Evolutionary conservation across 2,329 filamentous ascomycete species (phyloP).

Genomic region (Aspergillus sp.): DNA sequence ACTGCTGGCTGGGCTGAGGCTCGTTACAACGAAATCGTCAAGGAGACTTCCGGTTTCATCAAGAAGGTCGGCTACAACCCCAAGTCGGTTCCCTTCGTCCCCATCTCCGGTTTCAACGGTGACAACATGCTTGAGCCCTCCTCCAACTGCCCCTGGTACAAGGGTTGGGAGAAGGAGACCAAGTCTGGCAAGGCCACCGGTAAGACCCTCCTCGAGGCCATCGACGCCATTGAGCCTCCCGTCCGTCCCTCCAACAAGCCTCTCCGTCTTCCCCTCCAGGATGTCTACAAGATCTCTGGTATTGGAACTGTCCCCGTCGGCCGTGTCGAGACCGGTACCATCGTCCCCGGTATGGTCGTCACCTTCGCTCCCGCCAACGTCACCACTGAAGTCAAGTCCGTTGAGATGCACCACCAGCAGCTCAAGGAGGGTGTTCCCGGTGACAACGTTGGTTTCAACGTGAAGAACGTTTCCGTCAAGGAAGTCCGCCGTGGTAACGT

Average conservation of each 20-base stretch:
- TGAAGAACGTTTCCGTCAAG: slow-evolving; percentile 99
- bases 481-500: slow-evolving; percentile 99
- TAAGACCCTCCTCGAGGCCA: slow-evolving; percentile 99
- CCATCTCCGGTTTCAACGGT: slow-evolving; percentile 99
- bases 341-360: slow-evolving; percentile 81
- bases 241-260: slow-evolving; percentile 97
- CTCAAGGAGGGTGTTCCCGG: slow-evolving; percentile 90
- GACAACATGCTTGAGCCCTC: slow-evolving; percentile 98
- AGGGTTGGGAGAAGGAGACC: slow-evolving; percentile 99
- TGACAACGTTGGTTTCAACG: slow-evolving; percentile 99
- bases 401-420: slow-evolving; percentile 99
- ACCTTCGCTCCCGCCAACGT: slow-evolving; percentile 98
- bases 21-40: slow-evolving; percentile 98
- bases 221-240: slow-evolving; percentile 91
- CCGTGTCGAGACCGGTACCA: slow-evolving; percentile 99
- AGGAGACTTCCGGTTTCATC: slow-evolving; percentile 99
- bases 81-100: slow-evolving; percentile 97
- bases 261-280: slow-evolving; percentile 99
- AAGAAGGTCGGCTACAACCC: slow-evolving; percentile 99
- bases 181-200: slow-evolving; percentile 81
- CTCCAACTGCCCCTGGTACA: slow-evolving; percentile 99
- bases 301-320: slow-evolving; percentile 99
- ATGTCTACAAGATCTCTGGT: slow-evolving; percentile 99
- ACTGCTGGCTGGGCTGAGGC: slow-evolving; percentile 96
- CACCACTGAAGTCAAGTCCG: slow-evolving; percentile 99